Conservation (phyloP, 1,284 basidiomycete species). For the Austropuccinia psidii region DNA sequence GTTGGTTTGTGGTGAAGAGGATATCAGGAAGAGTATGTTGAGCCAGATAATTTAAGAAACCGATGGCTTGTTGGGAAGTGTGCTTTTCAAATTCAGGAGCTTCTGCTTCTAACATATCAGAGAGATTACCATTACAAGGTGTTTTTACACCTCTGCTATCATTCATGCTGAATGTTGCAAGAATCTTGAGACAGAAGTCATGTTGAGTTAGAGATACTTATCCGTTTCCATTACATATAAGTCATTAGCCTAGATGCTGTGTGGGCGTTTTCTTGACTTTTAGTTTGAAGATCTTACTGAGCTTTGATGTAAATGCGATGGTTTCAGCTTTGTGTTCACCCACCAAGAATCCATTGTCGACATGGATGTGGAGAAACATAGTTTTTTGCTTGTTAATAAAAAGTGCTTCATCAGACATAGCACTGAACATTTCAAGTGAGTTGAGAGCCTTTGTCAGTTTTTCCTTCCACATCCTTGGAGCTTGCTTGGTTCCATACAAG, state of each 20-base stretch:
- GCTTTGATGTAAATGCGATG: neutral
- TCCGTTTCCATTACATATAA: neutral
- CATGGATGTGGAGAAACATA: constrained; percentile 2
- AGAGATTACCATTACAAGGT: too few species aligned
- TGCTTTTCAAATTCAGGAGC: neutral
- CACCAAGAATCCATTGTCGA: neutral
- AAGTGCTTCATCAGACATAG: neutral
- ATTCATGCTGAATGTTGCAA: neutral
- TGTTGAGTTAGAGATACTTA: neutral
- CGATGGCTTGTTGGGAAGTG: neutral
- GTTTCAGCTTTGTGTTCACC: neutral
- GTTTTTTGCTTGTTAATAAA: neutral
- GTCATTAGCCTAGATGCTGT: neutral
- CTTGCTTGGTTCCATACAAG: constrained; percentile 10
- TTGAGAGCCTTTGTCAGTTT: neutral
- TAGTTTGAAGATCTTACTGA: neutral
- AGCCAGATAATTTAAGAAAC: neutral
- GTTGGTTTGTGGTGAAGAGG: neutral
- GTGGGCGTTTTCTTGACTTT: neutral
- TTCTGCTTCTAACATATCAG: neutral
- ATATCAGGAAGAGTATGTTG: constrained; percentile 3
- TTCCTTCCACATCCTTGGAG: neutral
- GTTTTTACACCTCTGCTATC: neutral
- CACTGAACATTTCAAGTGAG: neutral
- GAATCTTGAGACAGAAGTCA: neutral